These are phyloP conservation scores for Phytophthora fragariaefolia DNA, from an alignment of 352 stramenopile genomes.

Conservation along the genomic window DNA sequence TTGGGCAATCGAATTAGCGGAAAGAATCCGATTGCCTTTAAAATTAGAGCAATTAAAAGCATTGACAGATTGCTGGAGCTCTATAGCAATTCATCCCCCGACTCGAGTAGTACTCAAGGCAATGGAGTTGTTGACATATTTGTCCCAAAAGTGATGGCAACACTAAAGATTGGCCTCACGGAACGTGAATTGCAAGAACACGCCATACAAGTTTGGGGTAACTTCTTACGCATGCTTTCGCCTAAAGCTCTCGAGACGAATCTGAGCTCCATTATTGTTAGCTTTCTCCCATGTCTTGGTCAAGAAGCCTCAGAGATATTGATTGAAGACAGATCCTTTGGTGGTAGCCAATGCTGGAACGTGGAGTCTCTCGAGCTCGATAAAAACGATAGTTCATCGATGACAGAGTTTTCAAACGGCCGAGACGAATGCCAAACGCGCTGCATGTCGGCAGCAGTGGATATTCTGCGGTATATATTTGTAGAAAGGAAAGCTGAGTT, in stretches of 20 bases:
- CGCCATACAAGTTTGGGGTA: conserved; percentile 77
- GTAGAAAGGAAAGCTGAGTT: conserved; percentile 70
- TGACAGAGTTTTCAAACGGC: conserved; percentile 16
- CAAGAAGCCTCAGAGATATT: conserved; percentile 52
- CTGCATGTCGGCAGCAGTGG: conserved; percentile 40
- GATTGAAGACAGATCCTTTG: conserved; percentile 32
- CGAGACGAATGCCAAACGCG: conserved; percentile 20
- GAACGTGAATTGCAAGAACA: conserved; percentile 64
- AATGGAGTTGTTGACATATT: conserved; percentile 78
- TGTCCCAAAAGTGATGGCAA: conserved; percentile 91
- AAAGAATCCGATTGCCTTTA: conserved; percentile 46
- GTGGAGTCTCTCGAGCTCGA: conserved; percentile 46
- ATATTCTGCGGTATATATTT: conserved; percentile 74
- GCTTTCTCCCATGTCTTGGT: conserved; percentile 76
- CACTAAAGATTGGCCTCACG: conserved; percentile 77
- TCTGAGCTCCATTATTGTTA: conserved; percentile 89
- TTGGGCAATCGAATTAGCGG: conserved; percentile 69
- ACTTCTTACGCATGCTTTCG: conserved; percentile 83
- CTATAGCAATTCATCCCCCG: conserved; percentile 41
- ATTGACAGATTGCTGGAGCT: conserved; percentile 77
- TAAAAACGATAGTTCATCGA: conserved; percentile 11
- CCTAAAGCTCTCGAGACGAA: conserved; percentile 84
- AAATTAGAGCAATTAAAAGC: conserved; percentile 74
- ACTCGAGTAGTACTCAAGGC: conserved; percentile 35
- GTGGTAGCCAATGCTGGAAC: conserved; percentile 47